Base-by-base conservation (phyloP, 495 filamentous ascomycete genomes). In the Hypoxylon lenormandii region DNA sequence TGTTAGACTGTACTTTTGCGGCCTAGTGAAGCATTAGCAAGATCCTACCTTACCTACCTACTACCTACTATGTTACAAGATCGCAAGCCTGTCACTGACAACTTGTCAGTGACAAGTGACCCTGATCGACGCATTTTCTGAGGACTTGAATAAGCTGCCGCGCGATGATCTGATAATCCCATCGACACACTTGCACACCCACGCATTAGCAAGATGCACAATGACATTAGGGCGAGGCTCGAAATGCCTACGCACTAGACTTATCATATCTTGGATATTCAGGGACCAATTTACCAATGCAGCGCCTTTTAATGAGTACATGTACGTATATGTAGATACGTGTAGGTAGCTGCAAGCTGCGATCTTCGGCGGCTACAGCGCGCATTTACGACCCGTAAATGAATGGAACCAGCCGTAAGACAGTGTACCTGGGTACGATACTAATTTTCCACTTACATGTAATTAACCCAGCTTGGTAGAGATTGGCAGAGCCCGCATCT, bases 321-420 rank as follows among this genome's bases (percentile, higher is more conserved):
- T 12, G 48, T 51, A 51, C 26, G 28, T 38, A 37, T 15, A 13
- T 64, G 12, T 10, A 43, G 40, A 43, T 7, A 18, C 40, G 40
- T 18, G n/a, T 18, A 45, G 2, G 30, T 28, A 26, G 45, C 60
- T 60, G 54, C 60, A 57, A 52, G 61, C 67, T 70, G 61, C 67
- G 67, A 66, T 70, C 67, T 61, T 70, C 67, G 67, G 67, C 67
- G 67, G 67, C 61, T 70, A 70, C 67, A 66, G 67, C 67, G 66
- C 66, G 57, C 56, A 58, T 60, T 65, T 65, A 47, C 57, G 56
- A 70, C 50, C 67, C 60, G 67, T 60, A 56, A 45, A 60, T 57
- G 42, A 40, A 38, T 65, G 60, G 63, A 56, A 0, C 49, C 61
- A 52, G 33, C 37, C 51, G 48, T 49, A 60, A 60, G 42, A 62